Percentiles rank a stretch among this genome's conserved stretches.
Conservation (phyloP, 2,329 filamentous ascomycete species). For the Exophiala viscosa region DNA sequence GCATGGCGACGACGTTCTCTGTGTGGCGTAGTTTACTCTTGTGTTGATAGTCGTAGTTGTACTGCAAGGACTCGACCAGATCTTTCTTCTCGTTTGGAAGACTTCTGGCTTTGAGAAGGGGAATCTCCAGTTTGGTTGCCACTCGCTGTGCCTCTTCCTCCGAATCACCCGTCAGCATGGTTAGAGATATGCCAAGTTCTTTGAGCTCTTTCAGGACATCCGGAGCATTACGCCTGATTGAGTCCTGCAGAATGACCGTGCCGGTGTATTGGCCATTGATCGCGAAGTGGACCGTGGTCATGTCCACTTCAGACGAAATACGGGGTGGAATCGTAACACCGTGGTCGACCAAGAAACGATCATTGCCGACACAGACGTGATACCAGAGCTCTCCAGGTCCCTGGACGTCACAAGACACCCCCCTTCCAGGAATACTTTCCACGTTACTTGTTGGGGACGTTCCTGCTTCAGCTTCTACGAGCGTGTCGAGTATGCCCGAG, state of each 20-base stretch:
- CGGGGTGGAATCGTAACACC: neutral
- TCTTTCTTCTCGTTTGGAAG: slow-evolving; percentile 16
- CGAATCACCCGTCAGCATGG: slow-evolving; percentile 56
- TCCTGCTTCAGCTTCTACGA: neutral
- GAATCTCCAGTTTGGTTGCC: slow-evolving; percentile 44
- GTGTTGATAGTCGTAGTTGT: neutral
- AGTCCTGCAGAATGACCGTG: slow-evolving; percentile 50
- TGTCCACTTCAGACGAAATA: slow-evolving; percentile 30
- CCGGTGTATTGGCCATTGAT: slow-evolving; percentile 43
- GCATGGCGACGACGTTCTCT: slow-evolving; percentile 38
- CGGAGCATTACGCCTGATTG: slow-evolving; percentile 48
- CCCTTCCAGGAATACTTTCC: slow-evolving; percentile 9
- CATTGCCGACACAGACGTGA: slow-evolving; percentile 12
- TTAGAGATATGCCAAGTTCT: slow-evolving; percentile 5
- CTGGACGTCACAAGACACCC: slow-evolving; percentile 12
- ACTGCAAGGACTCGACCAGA: slow-evolving; percentile 6
- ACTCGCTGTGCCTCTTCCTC: slow-evolving; percentile 46
- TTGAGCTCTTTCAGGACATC: slow-evolving; percentile 40
- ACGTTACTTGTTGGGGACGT: slow-evolving; percentile 8
- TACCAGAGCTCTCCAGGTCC: slow-evolving; percentile 5
- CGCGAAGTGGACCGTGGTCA: slow-evolving; percentile 57
- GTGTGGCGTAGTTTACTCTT: neutral
- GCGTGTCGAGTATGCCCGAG: neutral
- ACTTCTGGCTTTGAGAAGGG: slow-evolving; percentile 18
- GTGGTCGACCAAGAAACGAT: slow-evolving; percentile 9